Conservation (phyloP, 306 rosid genomes). For the Prunus persica region DNA sequence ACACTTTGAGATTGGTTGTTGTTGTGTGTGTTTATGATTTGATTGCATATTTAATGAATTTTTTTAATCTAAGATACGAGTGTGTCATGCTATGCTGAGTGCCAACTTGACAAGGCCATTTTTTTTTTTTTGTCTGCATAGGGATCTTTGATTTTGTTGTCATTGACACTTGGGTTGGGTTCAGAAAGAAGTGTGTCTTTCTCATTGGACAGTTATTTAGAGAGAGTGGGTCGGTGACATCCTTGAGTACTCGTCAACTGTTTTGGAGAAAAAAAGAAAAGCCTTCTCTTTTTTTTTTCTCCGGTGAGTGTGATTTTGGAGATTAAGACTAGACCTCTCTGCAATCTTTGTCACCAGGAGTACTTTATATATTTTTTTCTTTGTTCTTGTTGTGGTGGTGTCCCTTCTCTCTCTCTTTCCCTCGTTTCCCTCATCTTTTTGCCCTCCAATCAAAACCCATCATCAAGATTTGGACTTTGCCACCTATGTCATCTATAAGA, state of each 20-base stretch:
- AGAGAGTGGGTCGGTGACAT: slow-evolving; percentile 2
- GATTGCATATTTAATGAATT: neutral
- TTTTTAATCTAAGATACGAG: neutral
- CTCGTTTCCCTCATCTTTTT: neutral
- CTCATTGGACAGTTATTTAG: slow-evolving; percentile 6
- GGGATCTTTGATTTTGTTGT: neutral
- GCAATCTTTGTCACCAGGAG: neutral
- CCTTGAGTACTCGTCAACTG: neutral
- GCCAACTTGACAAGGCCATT: slow-evolving; percentile 6
- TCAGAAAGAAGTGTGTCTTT: neutral
- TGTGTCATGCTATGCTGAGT: neutral
- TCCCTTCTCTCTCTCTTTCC: neutral
- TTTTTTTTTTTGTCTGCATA: neutral
- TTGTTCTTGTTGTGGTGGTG: neutral
- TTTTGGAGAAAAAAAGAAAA: neutral
- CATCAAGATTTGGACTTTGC: slow-evolving; percentile 12
- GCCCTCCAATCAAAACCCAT: neutral
- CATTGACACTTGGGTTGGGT: neutral
- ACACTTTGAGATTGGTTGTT: neutral
- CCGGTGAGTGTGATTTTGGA: neutral
- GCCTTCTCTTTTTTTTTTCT: neutral
- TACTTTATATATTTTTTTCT: neutral
- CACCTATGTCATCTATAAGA: neutral
- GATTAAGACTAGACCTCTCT: neutral
- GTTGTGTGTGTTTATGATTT: neutral